Evolutionary conservation across 306 rosid genomes (phyloP), one percentile per base, ranked within the genome.

Genomic region (Crotalaria pallida): DNA sequence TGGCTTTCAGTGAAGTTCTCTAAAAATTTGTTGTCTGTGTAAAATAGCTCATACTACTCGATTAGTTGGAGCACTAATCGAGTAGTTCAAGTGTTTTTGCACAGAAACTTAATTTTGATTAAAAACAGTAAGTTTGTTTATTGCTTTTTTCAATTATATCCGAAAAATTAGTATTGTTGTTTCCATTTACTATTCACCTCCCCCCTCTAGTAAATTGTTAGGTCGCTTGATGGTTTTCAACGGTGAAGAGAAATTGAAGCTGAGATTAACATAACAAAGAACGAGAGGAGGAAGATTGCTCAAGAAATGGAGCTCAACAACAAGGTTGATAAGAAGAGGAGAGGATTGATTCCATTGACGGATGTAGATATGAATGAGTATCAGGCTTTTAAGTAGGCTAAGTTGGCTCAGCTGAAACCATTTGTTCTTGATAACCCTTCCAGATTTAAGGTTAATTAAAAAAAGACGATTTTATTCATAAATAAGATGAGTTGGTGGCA

Each of bases 191-290:
- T n/a, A n/a, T n/a, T n/a, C n/a, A n/a, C n/a, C n/a, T n/a, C n/a
- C n/a, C n/a, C n/a, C n/a, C n/a, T n/a, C n/a, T n/a, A n/a, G n/a
- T n/a, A n/a, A n/a, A n/a, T n/a, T n/a, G n/a, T n/a, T n/a, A n/a
- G n/a, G n/a, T n/a, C n/a, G n/a, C n/a, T n/a, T n/a, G n/a, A n/a
- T n/a, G n/a, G n/a, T n/a, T n/a, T n/a, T n/a, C n/a, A n/a, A n/a
- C n/a, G n/a, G n/a, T n/a, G 99, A 97, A 73, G 83, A 56, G 92
- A 91, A 60, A 84, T 78, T 9, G 97, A 88, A 68, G 97, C 95
- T 0, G 95, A 84, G 71, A 85, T 88, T 44, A 91, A 88, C 61
- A 84, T 91, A 10, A 91, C 97, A 18, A 94, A 94, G 86, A 88
- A 77, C 53, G 97, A 88, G 68, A 72, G 88, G 86, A 84, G 97